Evolutionary conservation across 495 filamentous ascomycete genomes (phyloP), one percentile per base, ranked within the genome.

Genomic region (Tuber borchii): DNA sequence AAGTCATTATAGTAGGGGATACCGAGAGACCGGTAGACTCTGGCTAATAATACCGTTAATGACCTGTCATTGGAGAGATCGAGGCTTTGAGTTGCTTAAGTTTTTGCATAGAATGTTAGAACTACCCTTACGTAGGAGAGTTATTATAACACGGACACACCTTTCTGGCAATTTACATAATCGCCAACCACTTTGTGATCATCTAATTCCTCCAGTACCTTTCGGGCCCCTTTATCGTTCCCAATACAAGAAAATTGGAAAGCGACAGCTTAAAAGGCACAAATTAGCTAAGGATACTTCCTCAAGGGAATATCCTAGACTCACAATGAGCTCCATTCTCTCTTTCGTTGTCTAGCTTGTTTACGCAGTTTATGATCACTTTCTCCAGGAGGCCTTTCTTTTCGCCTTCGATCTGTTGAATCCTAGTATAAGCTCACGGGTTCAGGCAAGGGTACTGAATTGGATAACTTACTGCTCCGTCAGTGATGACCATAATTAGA

Each of bases 241-340:
- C 90, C 91, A 71, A 92, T 90, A 80, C 91, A 90, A 26, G 90
- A 90, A 82, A 92, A 92, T 78, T 92, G 90, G 86, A 91, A 92
- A 0, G 87, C 85, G 48, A 91, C 82, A 4, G 88, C 88, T 75
- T 87, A 87, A 19, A 83, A 83, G 26, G 87, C 88, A 76, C 86
- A 88, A 45, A 81, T 85, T 61, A 82, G 86, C 37, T 86, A 84
- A 17, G 83, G 79, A 12, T 88, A 80, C 76, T 89, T 84, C 17
- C 84, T 80, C 43, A 85, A 78, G 2, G 44, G 88, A 86, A 77
- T 85, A 7, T 7, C 39, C 37, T 39, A 51, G 71, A 79, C 77
- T 70, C 44, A 80, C 78, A 80, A 39, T 81, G 14, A 17, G 79
- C 51, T 75, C 79, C 61, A 74, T 72, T 9, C 2, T 12, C 19